These are phyloP conservation scores for Globisporangium paroecandrum DNA, from an alignment of 352 stramenopile genomes.

Conservation along the genomic window DNA sequence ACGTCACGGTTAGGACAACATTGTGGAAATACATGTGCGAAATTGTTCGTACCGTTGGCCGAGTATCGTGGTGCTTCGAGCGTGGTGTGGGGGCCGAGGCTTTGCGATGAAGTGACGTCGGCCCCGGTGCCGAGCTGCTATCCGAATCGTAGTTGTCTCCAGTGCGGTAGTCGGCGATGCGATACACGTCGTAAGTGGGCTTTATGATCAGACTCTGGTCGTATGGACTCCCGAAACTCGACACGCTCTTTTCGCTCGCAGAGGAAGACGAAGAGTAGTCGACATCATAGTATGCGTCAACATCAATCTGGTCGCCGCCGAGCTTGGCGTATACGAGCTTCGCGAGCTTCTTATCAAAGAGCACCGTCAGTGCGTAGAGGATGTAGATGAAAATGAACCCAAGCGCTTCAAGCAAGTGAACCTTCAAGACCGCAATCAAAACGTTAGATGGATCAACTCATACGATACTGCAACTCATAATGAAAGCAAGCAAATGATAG, in stretches of 20 bases:
- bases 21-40: neutral
- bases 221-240: constrained; percentile 11
- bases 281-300: constrained; percentile 31
- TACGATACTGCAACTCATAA: neutral
- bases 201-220: constrained; percentile 15
- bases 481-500: neutral
- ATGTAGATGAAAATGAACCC: constrained; percentile 75
- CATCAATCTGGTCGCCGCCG: constrained; percentile 26
- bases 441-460: neutral
- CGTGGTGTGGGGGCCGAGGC: constrained; percentile 54
- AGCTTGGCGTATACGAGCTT: constrained; percentile 16
- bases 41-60: neutral
- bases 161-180: constrained; percentile 23
- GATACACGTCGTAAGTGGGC: constrained; percentile 31
- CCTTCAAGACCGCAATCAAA: constrained; percentile 22
- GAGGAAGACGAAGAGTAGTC: constrained; percentile 14
- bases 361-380: constrained; percentile 52
- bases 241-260: constrained; percentile 27
- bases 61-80: constrained; percentile 19
- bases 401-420: constrained; percentile 51
- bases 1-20: neutral
- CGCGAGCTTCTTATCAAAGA: constrained; percentile 55
- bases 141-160: constrained; percentile 44
- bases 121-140: constrained; percentile 32
- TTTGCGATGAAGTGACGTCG: constrained; percentile 45